These are phyloP conservation scores for Eutrema yunnanense DNA, from an alignment of 345 rosid genomes.

Conservation along the genomic window DNA sequence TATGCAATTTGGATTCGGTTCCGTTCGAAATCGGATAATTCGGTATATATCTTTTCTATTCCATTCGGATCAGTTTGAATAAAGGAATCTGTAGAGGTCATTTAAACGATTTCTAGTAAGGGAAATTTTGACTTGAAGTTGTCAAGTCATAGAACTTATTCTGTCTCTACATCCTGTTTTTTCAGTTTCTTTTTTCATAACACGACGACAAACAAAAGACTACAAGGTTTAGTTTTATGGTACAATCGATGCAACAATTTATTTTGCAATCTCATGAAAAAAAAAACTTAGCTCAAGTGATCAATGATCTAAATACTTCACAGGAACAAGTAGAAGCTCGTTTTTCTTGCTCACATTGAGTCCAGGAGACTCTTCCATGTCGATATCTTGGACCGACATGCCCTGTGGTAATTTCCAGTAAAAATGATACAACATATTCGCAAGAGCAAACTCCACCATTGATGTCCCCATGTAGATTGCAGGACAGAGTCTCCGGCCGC, in stretches of 20 bases:
- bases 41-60: too few species aligned
- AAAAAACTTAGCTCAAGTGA: neutral
- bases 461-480: constrained; percentile 28
- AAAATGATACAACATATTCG: constrained; percentile 35
- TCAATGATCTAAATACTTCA: neutral
- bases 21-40: too few species aligned
- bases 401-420: constrained; percentile 39
- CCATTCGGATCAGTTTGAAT: too few species aligned
- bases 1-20: too few species aligned
- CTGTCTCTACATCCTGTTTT: neutral
- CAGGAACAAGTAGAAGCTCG: constrained; percentile 31
- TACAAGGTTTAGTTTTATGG: neutral
- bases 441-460: constrained; percentile 33
- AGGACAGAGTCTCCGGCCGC: constrained; percentile 45
- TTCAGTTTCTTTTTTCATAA: neutral
- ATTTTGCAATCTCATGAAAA: neutral
- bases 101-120: neutral
- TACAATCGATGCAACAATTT: neutral
- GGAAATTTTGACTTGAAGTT: neutral
- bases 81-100: neutral
- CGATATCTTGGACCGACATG: constrained; percentile 22
- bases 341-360: constrained; percentile 23
- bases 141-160: neutral
- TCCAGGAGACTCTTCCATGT: constrained; percentile 37
- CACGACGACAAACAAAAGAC: neutral